These are phyloP conservation scores for Rhodotorula kratochvilovae DNA, from an alignment of 768 basidiomycete species.

Conservation along the genomic window DNA sequence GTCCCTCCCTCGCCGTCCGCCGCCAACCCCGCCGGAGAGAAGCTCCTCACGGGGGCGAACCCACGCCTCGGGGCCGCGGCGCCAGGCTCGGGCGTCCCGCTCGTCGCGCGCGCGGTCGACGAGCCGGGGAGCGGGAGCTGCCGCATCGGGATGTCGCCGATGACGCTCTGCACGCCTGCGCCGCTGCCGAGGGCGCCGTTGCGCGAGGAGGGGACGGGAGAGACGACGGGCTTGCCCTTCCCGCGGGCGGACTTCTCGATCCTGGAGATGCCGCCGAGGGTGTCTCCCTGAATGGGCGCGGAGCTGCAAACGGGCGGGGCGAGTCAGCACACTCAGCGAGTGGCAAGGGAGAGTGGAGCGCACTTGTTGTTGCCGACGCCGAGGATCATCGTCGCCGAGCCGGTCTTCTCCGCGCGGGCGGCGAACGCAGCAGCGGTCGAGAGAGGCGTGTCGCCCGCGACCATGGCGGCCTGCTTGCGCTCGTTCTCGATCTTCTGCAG, in stretches of 20 bases:
- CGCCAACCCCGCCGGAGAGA: slow-evolving; percentile 7
- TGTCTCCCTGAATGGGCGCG: slow-evolving; percentile 30
- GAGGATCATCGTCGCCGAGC: slow-evolving; percentile 92
- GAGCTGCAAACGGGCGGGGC: slow-evolving; percentile 9
- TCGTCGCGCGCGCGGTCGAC: background rate
- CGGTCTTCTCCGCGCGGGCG: slow-evolving; percentile 83
- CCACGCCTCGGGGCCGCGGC: background rate
- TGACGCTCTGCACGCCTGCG: background rate
- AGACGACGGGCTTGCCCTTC: slow-evolving; percentile 30
- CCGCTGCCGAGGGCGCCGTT: background rate
- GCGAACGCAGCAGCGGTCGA: slow-evolving; percentile 95
- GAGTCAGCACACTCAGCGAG: too few relatives aligned
- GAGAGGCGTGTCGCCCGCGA: slow-evolving; percentile 86
- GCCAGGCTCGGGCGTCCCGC: slow-evolving; percentile 22
- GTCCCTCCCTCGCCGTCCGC: background rate
- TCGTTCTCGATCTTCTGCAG: slow-evolving; percentile 97
- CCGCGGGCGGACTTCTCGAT: slow-evolving; percentile 23
- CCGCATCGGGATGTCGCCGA: slow-evolving; percentile 36
- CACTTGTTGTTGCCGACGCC: slow-evolving; percentile 45
- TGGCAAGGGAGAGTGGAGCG: too few relatives aligned
- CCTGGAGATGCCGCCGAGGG: slow-evolving; percentile 11
- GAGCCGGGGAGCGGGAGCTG: slow-evolving; percentile 16
- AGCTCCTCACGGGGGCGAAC: slow-evolving; percentile 33
- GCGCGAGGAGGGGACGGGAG: background rate
- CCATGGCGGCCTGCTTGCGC: slow-evolving; percentile 88